These are phyloP conservation scores for Cordia subcordata DNA, from an alignment of 257 asterid species.

Conservation along the genomic window DNA sequence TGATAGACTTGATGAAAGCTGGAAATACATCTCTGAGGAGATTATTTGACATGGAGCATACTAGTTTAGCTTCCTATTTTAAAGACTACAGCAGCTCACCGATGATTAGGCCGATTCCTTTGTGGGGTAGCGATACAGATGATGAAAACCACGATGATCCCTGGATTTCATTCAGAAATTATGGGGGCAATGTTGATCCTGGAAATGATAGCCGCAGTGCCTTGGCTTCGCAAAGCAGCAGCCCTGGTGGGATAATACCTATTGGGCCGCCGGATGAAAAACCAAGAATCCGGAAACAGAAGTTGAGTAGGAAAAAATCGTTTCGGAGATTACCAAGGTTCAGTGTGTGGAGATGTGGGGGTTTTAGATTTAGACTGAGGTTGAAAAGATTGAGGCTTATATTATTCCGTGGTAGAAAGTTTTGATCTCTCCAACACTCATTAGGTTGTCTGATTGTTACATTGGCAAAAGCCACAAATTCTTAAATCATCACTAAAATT, in stretches of 20 bases:
- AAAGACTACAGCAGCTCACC: constrained; percentile 62
- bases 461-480: too few relatives aligned
- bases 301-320: constrained; percentile 44
- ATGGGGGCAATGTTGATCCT: constrained; percentile 12
- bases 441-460: too few relatives aligned
- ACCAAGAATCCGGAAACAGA: constrained; percentile 12
- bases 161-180: constrained; percentile 30
- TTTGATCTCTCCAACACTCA: too few relatives aligned
- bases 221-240: constrained; percentile 16
- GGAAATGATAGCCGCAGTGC: constrained; percentile 16
- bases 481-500: too few relatives aligned
- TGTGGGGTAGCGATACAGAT: constrained; percentile 38
- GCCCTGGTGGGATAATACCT: constrained; percentile 1
- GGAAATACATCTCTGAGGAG: constrained; percentile 66
- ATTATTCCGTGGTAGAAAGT: constrained; percentile 34
- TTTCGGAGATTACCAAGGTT: constrained; percentile 47
- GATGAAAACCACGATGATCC: constrained; percentile 47
- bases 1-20: constrained; percentile 56
- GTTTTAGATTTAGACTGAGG: constrained; percentile 35
- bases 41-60: constrained; percentile 69
- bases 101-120: constrained; percentile 30
- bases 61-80: constrained; percentile 48
- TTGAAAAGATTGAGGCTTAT: constrained; percentile 37
- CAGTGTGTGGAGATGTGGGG: constrained; percentile 44
- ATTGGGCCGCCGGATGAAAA: not conserved